Conservation (phyloP, 371 early-diverging fungal species). For the Smittium culicis region DNA sequence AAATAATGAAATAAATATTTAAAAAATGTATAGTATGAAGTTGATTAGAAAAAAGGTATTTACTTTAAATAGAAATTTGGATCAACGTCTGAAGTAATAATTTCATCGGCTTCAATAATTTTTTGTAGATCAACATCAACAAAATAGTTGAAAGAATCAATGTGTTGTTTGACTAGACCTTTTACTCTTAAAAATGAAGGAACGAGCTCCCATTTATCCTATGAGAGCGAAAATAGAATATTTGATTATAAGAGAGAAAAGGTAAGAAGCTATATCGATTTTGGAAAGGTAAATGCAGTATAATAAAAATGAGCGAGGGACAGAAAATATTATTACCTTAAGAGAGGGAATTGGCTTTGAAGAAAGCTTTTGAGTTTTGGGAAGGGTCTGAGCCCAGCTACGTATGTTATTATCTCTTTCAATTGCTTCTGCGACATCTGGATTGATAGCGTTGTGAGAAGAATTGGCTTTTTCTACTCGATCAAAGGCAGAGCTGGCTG, state of each 20-base stretch:
- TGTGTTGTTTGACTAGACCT: constrained; percentile 98
- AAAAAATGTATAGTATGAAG: neutral
- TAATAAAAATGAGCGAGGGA: neutral
- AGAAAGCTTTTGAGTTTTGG: neutral
- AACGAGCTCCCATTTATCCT: constrained; percentile 97
- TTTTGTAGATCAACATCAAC: constrained; percentile 89
- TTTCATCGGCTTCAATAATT: constrained; percentile 89
- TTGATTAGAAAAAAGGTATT: constrained; percentile 16
- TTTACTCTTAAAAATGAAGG: constrained; percentile 95
- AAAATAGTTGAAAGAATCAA: constrained; percentile 99
- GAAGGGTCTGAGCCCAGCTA: neutral
- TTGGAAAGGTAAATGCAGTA: neutral
- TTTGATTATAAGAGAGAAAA: neutral
- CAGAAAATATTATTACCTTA: neutral
- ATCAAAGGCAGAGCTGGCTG: too few species aligned
- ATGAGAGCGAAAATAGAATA: constrained; percentile 6
- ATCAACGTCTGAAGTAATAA: constrained; percentile 97
- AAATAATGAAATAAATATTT: constrained; percentile 9
- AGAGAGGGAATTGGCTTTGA: neutral
- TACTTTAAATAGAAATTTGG: constrained; percentile 88
- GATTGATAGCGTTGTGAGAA: neutral
- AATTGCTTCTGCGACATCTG: constrained; percentile 6
- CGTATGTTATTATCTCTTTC: constrained; percentile 6
- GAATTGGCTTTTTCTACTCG: too few species aligned
- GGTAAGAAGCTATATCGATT: neutral